Percentiles rank a stretch among this genome's conserved stretches.
These are phyloP conservation scores for Scheffersomyces insectosa DNA, from an alignment of 1,139 yeast genomes.

Conservation along the genomic window DNA sequence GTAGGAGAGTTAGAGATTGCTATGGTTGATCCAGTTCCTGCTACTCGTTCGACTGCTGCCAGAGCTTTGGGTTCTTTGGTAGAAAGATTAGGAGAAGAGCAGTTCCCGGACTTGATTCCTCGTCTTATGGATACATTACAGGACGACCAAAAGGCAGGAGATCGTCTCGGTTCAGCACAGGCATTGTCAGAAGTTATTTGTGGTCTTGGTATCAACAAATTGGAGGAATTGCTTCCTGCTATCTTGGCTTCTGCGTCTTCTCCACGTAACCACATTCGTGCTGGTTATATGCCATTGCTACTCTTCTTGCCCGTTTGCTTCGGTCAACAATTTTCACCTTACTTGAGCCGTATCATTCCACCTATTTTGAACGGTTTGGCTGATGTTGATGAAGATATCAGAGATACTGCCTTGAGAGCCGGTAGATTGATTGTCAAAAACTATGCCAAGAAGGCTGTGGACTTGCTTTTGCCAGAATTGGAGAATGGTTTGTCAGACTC, in stretches of 20 bases:
- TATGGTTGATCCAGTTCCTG: constrained; percentile 98
- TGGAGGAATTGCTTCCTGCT: constrained; percentile 84
- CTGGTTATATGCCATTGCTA: constrained; percentile 89
- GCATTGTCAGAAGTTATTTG: constrained; percentile 91
- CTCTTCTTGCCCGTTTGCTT: constrained; percentile 92
- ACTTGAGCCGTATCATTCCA: constrained; percentile 80
- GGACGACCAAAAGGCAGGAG: constrained; percentile 84
- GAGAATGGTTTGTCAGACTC: constrained; percentile 85
- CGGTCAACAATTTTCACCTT: constrained; percentile 90
- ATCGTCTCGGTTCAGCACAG: constrained; percentile 95
- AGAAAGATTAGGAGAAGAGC: constrained; percentile 93
- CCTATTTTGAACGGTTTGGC: constrained; percentile 92
- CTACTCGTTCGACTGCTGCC: constrained; percentile 95
- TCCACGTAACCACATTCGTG: constrained; percentile 71
- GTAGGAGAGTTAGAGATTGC: constrained; percentile 85
- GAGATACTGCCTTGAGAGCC: constrained; percentile 89
- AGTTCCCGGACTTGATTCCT: constrained; percentile 90
- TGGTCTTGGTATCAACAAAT: constrained; percentile 83
- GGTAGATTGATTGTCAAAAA: constrained; percentile 90
- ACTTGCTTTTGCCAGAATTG: constrained; percentile 87
- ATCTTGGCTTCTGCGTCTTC: constrained; percentile 75
- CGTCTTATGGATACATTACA: constrained; percentile 73
- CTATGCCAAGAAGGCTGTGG: constrained; percentile 92
- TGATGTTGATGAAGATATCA: constrained; percentile 79
- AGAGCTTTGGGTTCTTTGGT: constrained; percentile 96